These are phyloP conservation scores for Pseudogymnoascus sp. DNA, from an alignment of 2,329 filamentous ascomycete species.

Conservation along the genomic window DNA sequence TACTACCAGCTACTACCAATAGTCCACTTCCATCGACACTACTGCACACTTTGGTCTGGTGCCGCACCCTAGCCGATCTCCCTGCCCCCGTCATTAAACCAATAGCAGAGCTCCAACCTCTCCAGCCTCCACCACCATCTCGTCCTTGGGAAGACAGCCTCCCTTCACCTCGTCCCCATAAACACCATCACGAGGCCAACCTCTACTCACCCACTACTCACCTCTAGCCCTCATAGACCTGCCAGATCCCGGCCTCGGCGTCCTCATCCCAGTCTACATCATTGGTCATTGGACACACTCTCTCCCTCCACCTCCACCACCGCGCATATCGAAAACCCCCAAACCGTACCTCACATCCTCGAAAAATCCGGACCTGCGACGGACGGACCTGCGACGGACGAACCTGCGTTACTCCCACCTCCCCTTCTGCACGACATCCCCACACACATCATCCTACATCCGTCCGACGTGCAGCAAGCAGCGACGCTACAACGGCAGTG, in stretches of 20 bases:
- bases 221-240: not conserved
- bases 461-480: no score
- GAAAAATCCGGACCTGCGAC: not conserved
- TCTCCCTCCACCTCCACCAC: not conserved
- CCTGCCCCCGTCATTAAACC: not conserved
- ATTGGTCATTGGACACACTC: conserved; percentile 28
- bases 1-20: not conserved
- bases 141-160: not conserved
- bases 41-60: not conserved
- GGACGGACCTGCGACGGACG: no score
- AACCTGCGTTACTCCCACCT: not conserved
- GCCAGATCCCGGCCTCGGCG: not conserved
- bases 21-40: not conserved
- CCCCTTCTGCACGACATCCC: not conserved
- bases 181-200: not conserved
- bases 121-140: not conserved
- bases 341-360: not conserved
- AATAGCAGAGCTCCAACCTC: not conserved
- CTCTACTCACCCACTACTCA: no score
- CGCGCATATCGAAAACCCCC: not conserved
- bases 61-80: not conserved
- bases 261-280: conserved; percentile 1
- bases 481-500: not conserved
- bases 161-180: not conserved
- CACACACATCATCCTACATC: not conserved